Base-by-base conservation (phyloP, 345 rosid genomes). In the Eucalyptus melliodora region DNA sequence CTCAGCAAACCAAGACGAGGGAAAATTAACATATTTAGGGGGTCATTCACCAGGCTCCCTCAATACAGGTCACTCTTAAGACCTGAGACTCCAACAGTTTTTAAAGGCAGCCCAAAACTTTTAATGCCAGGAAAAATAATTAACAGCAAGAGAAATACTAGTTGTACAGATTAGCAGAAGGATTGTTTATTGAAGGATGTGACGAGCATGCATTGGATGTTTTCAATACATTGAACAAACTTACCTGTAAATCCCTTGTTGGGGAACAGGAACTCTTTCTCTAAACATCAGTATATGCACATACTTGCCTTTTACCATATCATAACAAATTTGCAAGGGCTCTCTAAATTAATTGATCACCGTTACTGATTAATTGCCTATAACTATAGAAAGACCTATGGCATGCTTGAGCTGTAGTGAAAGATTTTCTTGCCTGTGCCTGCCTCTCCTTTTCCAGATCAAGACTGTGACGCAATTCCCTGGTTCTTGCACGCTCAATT, bases 381-480 rank as follows among this genome's bases (percentile, higher is more conserved):
- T 15, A 72, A 17, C 55, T 72, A 40, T 44, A 53, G 40, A 72
- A 49, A 69, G 82, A 88, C n/a, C n/a, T 87, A 67, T 49, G 31
- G 40, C 34, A 60, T 67, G 51, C 49, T 50, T 72, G 72, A 44
- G n/a, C 82, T 45, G 86, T 12, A 69, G 50, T 4, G 40, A 80
- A 34, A 30, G 90, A 88, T 49, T 59, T 86, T 51, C 92, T 91
- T 93, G 92, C 99, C 96, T 96, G 99, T 62, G 94, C 90, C 90
- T 95, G 99, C 91, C 93, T 92, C 93, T 96, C 99, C 94, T 95
- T 96, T 91, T 96, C 99, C 94, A 96, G 93, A 69, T 96, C 99
- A 91, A 96, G 96, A 89, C 91, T 95, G 92, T 94, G 93, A 23
- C 94, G 95, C 89, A 96, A 92, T 89, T 96, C 99, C 90, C 95